phyloP scores from a whole-genome alignment of 768 basidiomycete species.

The Hortiboletus campestris region DNA sequence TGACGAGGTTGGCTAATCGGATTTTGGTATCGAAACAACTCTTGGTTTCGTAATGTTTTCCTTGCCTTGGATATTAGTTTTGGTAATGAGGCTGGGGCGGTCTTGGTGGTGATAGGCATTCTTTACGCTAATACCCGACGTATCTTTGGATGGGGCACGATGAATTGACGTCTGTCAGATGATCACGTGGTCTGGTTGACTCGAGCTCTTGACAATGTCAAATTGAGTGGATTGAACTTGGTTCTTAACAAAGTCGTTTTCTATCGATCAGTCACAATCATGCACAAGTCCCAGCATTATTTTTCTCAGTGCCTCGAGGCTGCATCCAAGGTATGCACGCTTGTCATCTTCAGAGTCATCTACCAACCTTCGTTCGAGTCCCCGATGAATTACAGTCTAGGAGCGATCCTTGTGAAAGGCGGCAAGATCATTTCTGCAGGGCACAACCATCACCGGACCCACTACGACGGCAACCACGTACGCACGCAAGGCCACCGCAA shows the following conservation, averaged over 20 bases:
- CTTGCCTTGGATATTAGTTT: not conserved
- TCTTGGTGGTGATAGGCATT: not conserved
- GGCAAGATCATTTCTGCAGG: constrained; percentile 1
- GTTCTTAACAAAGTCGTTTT: not conserved
- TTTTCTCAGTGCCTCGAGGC: not conserved
- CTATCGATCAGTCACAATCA: not conserved
- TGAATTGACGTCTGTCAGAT: not conserved
- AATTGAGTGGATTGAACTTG: no score
- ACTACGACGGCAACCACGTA: constrained; percentile 2
- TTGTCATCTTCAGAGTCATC: not conserved
- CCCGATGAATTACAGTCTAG: not conserved
- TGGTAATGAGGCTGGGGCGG: not conserved
- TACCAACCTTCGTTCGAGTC: not conserved
- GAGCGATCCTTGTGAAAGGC: constrained; percentile 1
- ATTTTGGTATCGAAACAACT: constrained; percentile 77
- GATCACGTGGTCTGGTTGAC: not conserved
- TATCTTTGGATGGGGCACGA: no score
- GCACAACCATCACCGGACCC: constrained; percentile 2
- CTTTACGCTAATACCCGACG: no score
- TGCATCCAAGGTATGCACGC: not conserved
- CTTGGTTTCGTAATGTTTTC: constrained; percentile 27
- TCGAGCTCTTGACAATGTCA: not conserved
- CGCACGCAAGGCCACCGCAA: not conserved
- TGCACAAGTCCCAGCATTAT: constrained; percentile 3
- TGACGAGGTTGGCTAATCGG: constrained; percentile 78